Evolutionary conservation across 2,329 filamentous ascomycete genomes (phyloP).

Genomic region (Neoarthrinium moseri): DNA sequence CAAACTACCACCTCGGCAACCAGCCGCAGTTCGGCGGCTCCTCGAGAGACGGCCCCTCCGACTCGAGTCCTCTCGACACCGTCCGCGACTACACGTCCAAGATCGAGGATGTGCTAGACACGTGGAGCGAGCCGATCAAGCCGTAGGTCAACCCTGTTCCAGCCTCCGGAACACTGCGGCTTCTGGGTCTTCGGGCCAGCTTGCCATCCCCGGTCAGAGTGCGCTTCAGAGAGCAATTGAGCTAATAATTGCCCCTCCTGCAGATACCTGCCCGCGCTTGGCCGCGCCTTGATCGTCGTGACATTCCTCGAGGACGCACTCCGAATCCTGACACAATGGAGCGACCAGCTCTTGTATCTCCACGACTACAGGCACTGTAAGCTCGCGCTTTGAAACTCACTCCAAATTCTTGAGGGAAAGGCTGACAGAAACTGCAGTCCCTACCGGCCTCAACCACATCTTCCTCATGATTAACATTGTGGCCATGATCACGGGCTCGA

Average conservation of each 20-base stretch:
- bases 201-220: too few species aligned
- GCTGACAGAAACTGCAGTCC: constrained; percentile 58
- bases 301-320: constrained; percentile 97
- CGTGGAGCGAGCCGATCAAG: constrained; percentile 84
- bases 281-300: constrained; percentile 95
- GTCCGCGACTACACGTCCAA: constrained; percentile 96
- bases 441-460: constrained; percentile 81
- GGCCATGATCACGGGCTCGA: constrained; percentile 79
- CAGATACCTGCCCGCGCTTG: constrained; percentile 91
- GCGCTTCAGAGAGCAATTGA: constrained; percentile 13
- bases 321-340: constrained; percentile 96
- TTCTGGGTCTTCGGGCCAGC: too few species aligned
- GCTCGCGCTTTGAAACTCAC: constrained; percentile 30
- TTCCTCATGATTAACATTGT: constrained; percentile 91
- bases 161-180: neutral
- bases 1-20: constrained; percentile 80
- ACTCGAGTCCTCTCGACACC: constrained; percentile 78
- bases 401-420: constrained; percentile 2
- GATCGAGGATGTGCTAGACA: constrained; percentile 92
- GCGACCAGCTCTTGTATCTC: constrained; percentile 88
- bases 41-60: constrained; percentile 59
- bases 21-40: constrained; percentile 69
- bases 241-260: constrained; percentile 15
- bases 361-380: constrained; percentile 91
- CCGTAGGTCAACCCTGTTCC: constrained; percentile 62